Evolutionary conservation across 1,284 basidiomycete species (phyloP), one percentile per base, ranked within the genome.

Genomic region (Hymenochaete sp.): DNA sequence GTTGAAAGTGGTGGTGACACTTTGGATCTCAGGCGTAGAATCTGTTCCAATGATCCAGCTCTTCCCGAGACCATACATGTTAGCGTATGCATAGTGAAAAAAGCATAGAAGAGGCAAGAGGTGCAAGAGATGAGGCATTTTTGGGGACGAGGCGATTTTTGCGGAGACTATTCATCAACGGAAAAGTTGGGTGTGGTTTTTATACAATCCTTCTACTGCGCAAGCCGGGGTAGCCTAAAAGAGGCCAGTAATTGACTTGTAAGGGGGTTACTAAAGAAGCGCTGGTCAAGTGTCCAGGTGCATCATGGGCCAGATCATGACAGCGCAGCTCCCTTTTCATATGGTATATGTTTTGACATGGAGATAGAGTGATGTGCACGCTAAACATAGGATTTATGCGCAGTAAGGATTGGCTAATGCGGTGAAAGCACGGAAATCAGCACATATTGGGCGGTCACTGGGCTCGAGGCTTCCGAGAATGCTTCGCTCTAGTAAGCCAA

Each of bases 1-100:
- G 24, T 42, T 50, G 19, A 50, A 38, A 13, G 44, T 50, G 13
- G 48, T 50, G 14, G 44, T 42, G 28, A 47, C 39, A 36, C 46
- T 47, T 22, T 22, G 18, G 28, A 50, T 50, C n/a, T 18, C 43
- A 13, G 44, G 39, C 10, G 28, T 41, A 18, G 48, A 46, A 14
- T 36, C 39, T 8, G 32, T 35, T 3, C 48, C 48, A 7, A 50
- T 38, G 36, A 39, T 42, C 44, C 38, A 46, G 19, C 48, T 50
- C 33, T 38, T 50, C 27, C 48, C 48, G 3, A 45, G 24, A 7
- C 48, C 48, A 33, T 46, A 50, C 5, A 40, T 45, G 33, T 46
- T 35, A 35, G 39, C 44, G 11, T 38, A 33, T 3, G 25, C 48
- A 19, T 31, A 14, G 7, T 37, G 33, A 16, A 9, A 26, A 19